phyloP scores from a whole-genome alignment of 1,139 yeast genomes.

The Saccharomycopsis phalli region DNA sequence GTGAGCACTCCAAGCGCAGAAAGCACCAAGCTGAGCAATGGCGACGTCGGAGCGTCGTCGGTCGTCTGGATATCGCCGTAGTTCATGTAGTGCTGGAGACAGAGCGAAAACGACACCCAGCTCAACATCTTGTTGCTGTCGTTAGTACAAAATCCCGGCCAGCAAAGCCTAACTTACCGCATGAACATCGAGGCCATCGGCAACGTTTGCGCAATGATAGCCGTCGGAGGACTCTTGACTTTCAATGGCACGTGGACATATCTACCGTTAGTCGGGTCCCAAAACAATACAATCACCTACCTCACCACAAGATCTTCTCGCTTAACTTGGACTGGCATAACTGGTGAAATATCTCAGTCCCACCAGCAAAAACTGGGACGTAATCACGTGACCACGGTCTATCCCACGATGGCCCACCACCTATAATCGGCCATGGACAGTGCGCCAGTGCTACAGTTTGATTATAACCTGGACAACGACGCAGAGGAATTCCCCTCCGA shows the following conservation, averaged over 20 bases:
- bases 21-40: constrained; percentile 14
- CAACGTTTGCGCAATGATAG: constrained; percentile 44
- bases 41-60: constrained; percentile 19
- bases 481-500: constrained; percentile 6
- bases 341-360: neutral
- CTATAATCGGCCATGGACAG: neutral
- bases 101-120: constrained; percentile 22
- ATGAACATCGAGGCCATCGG: constrained; percentile 54
- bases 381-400: too few relatives aligned
- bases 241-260: constrained; percentile 44
- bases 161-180: constrained; percentile 5
- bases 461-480: constrained; percentile 5
- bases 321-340: constrained; percentile 12
- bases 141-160: neutral
- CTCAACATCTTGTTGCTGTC: constrained; percentile 18
- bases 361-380: too few relatives aligned
- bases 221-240: constrained; percentile 39
- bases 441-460: constrained; percentile 14
- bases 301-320: constrained; percentile 20
- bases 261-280: constrained; percentile 23
- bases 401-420: too few relatives aligned
- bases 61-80: constrained; percentile 12
- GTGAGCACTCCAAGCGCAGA: constrained; percentile 13
- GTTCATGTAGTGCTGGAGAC: constrained; percentile 22
- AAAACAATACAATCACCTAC: constrained; percentile 10